A percentile compares a stretch with the other conserved stretches of the same genome.
These are phyloP conservation scores for Mycena epipterygia DNA, from an alignment of 768 basidiomycete species.

Conservation along the genomic window DNA sequence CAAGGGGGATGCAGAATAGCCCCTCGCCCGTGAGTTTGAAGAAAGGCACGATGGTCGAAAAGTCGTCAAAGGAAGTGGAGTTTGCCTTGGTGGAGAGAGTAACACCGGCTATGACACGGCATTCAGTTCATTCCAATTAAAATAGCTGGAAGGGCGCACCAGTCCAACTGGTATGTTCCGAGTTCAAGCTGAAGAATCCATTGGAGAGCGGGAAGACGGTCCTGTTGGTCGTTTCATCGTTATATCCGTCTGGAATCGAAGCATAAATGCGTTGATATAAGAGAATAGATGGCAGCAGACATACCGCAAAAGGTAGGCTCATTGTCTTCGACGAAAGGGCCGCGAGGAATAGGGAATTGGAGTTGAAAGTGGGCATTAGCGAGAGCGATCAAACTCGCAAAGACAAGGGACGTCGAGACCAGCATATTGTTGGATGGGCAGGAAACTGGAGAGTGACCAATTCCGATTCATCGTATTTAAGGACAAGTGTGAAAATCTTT, in stretches of 20 bases:
- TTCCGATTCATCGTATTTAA: background rate
- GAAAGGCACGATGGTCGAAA: slow-evolving; percentile 66
- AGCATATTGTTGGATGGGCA: slow-evolving; percentile 47
- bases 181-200: slow-evolving; percentile 73
- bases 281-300: slow-evolving; percentile 31
- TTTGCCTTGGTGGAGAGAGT: slow-evolving; percentile 9
- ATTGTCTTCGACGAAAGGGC: slow-evolving; percentile 70
- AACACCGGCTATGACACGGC: slow-evolving; percentile 5
- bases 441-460: background rate
- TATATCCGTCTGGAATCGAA: slow-evolving; percentile 71
- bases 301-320: slow-evolving; percentile 80
- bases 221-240: slow-evolving; percentile 63
- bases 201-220: slow-evolving; percentile 76
- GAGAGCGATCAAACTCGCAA: slow-evolving; percentile 54
- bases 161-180: slow-evolving; percentile 74
- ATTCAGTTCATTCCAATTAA: slow-evolving; percentile 19
- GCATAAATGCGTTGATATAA: slow-evolving; percentile 13
- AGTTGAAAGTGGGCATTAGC: slow-evolving; percentile 86
- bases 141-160: slow-evolving; percentile 53
- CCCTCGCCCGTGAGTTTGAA: slow-evolving; percentile 70
- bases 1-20: slow-evolving; percentile 74
- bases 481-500: background rate
- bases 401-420: slow-evolving; percentile 49
- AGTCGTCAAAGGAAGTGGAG: slow-evolving; percentile 52
- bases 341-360: slow-evolving; percentile 81